Conservation (phyloP, 208 protist genomes). For the Leishmania turanica region DNA sequence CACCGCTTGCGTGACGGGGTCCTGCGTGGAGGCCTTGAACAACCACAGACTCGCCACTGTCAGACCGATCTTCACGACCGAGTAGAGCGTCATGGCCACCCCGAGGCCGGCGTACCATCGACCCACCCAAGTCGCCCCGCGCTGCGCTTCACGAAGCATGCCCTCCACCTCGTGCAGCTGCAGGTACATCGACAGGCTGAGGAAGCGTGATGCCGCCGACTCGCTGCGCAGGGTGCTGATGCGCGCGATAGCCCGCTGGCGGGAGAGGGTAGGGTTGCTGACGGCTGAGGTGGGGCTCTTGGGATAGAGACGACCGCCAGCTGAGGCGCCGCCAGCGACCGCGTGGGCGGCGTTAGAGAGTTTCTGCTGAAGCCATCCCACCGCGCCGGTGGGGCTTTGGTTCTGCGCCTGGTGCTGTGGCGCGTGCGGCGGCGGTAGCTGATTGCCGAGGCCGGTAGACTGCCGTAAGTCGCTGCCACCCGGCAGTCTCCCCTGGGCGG, state of each 20-base stretch:
- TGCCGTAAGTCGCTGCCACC: neutral
- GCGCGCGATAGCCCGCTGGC: slow-evolving; percentile 17
- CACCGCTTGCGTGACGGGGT: slow-evolving; percentile 59
- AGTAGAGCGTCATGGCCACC: slow-evolving; percentile 57
- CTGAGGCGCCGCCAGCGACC: slow-evolving; percentile 1
- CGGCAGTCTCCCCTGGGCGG: neutral
- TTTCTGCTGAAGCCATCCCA: slow-evolving; percentile 22
- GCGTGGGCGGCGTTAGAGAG: slow-evolving; percentile 16
- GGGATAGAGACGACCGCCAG: neutral
- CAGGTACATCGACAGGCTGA: slow-evolving; percentile 71
- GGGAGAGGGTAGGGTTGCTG: slow-evolving; percentile 24
- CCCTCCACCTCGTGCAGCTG: slow-evolving; percentile 63
- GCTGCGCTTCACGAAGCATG: slow-evolving; percentile 54
- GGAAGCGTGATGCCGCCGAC: slow-evolving; percentile 44
- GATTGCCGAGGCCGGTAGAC: neutral
- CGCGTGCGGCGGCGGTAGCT: neutral
- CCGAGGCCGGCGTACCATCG: slow-evolving; percentile 51
- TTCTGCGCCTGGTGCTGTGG: neutral
- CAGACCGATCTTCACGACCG: slow-evolving; percentile 44
- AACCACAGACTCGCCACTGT: slow-evolving; percentile 49
- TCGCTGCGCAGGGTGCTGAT: slow-evolving; percentile 48
- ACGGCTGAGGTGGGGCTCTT: neutral
- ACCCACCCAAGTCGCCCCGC: slow-evolving; percentile 49
- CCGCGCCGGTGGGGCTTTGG: neutral
- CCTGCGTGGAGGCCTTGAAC: slow-evolving; percentile 42